Conservation (phyloP, 2,329 filamentous ascomycete genomes). For the Eurotiales sp. region DNA sequence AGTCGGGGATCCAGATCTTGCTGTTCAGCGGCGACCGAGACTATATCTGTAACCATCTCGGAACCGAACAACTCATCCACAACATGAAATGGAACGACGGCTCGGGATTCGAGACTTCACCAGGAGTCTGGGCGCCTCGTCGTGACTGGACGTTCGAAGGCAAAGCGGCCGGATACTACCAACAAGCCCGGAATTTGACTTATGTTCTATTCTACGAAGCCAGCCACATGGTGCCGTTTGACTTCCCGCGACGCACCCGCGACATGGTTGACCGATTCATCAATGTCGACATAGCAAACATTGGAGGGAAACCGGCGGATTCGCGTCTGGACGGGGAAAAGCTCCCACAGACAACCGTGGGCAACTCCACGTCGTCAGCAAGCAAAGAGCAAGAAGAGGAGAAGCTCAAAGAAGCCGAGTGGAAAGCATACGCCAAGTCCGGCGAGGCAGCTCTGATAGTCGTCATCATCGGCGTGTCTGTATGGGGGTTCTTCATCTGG, state of each 20-base stretch:
- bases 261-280: slow-evolving; percentile 99
- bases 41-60: slow-evolving; percentile 94
- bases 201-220: slow-evolving; percentile 95
- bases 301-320: slow-evolving; percentile 75
- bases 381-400: slow-evolving; percentile 57
- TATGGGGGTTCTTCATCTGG: slow-evolving; percentile 71
- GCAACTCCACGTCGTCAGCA: slow-evolving; percentile 62
- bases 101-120: slow-evolving; percentile 82
- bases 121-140: slow-evolving; percentile 86
- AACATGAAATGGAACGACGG: slow-evolving; percentile 89
- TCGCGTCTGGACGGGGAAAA: slow-evolving; percentile 83
- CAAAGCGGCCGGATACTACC: slow-evolving; percentile 83
- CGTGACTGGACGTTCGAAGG: slow-evolving; percentile 93
- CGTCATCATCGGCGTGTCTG: slow-evolving; percentile 66
- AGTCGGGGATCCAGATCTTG: slow-evolving; percentile 67
- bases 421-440: slow-evolving; percentile 83
- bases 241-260: slow-evolving; percentile 77
- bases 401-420: slow-evolving; percentile 77
- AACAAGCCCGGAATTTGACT: slow-evolving; percentile 89
- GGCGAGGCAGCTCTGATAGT: slow-evolving; percentile 82
- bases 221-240: slow-evolving; percentile 97
- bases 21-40: slow-evolving; percentile 94
- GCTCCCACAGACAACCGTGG: slow-evolving; percentile 71
- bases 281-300: slow-evolving; percentile 82
- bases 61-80: slow-evolving; percentile 85